Evolutionary conservation across 2,329 filamentous ascomycete genomes (phyloP).

Genomic region (Botrytis aclada): DNA sequence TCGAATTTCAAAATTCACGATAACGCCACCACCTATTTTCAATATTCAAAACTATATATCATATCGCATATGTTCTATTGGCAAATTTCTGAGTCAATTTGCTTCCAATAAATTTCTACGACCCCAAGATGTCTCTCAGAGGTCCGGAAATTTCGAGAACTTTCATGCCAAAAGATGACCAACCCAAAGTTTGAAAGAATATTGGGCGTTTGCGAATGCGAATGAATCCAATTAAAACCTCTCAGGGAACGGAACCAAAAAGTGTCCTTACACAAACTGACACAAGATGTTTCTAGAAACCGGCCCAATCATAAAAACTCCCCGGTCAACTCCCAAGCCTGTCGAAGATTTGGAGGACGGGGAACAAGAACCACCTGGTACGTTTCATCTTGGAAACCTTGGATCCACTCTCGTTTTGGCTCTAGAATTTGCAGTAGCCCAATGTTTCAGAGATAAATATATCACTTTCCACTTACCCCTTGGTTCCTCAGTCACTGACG

Average conservation of each 20-base stretch:
- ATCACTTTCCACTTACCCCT: not conserved
- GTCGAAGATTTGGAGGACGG: not conserved
- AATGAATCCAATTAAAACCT: not conserved
- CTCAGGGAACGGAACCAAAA: not conserved
- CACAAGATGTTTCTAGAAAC: not conserved
- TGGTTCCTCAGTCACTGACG: not conserved
- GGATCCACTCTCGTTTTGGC: not conserved
- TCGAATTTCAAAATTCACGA: not conserved
- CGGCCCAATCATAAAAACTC: not conserved
- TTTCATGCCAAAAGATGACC: not conserved
- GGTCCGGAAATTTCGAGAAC: not conserved
- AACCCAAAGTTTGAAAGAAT: not conserved
- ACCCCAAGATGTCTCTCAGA: not conserved
- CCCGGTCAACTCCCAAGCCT: not conserved
- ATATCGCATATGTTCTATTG: not conserved
- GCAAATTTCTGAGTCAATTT: not conserved
- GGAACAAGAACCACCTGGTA: constrained; percentile 5
- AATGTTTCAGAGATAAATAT: constrained; percentile 2
- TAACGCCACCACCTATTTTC: not conserved
- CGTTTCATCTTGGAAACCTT: constrained; percentile 7
- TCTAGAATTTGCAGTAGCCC: constrained; percentile 2
- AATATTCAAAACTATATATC: not conserved
- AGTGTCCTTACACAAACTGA: not conserved
- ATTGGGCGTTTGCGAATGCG: not conserved
- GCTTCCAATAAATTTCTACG: not conserved